These are phyloP conservation scores for Colletotrichum acutatum DNA, from an alignment of 2,329 filamentous ascomycete genomes.

Conservation along the genomic window DNA sequence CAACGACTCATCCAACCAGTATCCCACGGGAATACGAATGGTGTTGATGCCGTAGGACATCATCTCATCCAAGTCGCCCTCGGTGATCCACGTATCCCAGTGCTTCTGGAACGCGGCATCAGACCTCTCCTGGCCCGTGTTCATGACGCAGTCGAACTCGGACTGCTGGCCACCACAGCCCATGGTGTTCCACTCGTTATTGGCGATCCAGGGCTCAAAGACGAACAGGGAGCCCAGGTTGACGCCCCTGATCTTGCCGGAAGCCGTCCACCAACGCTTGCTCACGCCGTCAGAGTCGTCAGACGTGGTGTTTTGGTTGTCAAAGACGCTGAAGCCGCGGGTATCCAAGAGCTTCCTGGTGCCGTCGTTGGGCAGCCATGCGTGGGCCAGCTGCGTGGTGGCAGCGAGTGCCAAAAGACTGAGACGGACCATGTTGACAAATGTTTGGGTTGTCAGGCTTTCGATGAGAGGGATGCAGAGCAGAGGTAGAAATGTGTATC, in stretches of 20 bases:
- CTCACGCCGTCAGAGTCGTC: background rate
- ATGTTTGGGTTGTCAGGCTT: background rate
- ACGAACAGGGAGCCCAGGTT: slow-evolving; percentile 65
- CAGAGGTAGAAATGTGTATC: no score
- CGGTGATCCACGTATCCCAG: slow-evolving; percentile 61
- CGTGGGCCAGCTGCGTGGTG: slow-evolving; percentile 1
- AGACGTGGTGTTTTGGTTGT: slow-evolving; percentile 21
- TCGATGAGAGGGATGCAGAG: background rate
- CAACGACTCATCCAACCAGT: slow-evolving; percentile 63
- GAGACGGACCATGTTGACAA: slow-evolving; percentile 28
- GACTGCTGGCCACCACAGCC: slow-evolving; percentile 57
- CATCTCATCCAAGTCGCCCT: slow-evolving; percentile 61
- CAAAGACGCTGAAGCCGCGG: slow-evolving; percentile 32
- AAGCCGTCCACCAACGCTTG: slow-evolving; percentile 32
- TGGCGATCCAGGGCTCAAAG: slow-evolving; percentile 65
- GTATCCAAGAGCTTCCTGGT: slow-evolving; percentile 28
- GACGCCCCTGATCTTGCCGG: slow-evolving; percentile 62
- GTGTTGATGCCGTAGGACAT: slow-evolving; percentile 62
- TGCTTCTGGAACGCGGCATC: slow-evolving; percentile 60
- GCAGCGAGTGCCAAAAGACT: slow-evolving; percentile 21
- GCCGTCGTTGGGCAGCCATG: slow-evolving; percentile 26
- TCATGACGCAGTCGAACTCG: slow-evolving; percentile 65
- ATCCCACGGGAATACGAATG: slow-evolving; percentile 64
- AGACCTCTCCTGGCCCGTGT: slow-evolving; percentile 57
- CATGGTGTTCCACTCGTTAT: slow-evolving; percentile 56